Evolutionary conservation across 371 early-diverging fungal genomes (phyloP).

Genomic region (Mucor circinelloides): DNA sequence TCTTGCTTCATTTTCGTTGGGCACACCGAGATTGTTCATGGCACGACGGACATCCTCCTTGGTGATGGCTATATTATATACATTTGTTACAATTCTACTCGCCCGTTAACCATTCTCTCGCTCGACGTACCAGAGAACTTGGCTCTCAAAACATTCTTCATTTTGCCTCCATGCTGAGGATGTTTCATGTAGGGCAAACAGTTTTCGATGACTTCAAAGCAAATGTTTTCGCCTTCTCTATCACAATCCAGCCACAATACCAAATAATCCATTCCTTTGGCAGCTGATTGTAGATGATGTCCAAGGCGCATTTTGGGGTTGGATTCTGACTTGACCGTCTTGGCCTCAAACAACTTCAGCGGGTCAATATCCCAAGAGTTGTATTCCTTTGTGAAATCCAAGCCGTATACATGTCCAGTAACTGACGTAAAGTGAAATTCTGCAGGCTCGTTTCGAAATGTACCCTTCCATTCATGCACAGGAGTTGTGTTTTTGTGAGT

Average conservation of each 20-base stretch:
- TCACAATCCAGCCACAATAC: slow-evolving; percentile 80
- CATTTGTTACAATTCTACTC: background rate
- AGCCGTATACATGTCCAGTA: slow-evolving; percentile 47
- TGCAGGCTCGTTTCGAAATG: slow-evolving; percentile 38
- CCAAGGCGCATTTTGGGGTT: slow-evolving; percentile 54
- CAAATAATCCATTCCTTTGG: slow-evolving; percentile 53
- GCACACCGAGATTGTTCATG: slow-evolving; percentile 50
- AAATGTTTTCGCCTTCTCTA: slow-evolving; percentile 80
- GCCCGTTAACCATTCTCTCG: background rate
- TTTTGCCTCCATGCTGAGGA: slow-evolving; percentile 22
- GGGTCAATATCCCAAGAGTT: slow-evolving; percentile 59
- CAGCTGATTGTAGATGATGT: slow-evolving; percentile 42
- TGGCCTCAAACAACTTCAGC: slow-evolving; percentile 41
- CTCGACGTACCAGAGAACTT: slow-evolving; percentile 53
- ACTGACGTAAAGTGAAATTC: slow-evolving; percentile 51
- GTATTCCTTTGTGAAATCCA: slow-evolving; percentile 51
- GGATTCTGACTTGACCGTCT: slow-evolving; percentile 46
- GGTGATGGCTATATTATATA: slow-evolving; percentile 48
- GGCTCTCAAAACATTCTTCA: slow-evolving; percentile 51
- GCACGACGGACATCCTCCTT: slow-evolving; percentile 59
- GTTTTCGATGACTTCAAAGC: slow-evolving; percentile 60
- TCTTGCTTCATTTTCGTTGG: slow-evolving; percentile 63
- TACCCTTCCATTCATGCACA: slow-evolving; percentile 52
- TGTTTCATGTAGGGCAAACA: slow-evolving; percentile 36
- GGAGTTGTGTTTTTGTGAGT: slow-evolving; percentile 43